Base-by-base conservation (phyloP, 192 early-diverging fungal species). In the Thoreauomyces humboldtii region DNA sequence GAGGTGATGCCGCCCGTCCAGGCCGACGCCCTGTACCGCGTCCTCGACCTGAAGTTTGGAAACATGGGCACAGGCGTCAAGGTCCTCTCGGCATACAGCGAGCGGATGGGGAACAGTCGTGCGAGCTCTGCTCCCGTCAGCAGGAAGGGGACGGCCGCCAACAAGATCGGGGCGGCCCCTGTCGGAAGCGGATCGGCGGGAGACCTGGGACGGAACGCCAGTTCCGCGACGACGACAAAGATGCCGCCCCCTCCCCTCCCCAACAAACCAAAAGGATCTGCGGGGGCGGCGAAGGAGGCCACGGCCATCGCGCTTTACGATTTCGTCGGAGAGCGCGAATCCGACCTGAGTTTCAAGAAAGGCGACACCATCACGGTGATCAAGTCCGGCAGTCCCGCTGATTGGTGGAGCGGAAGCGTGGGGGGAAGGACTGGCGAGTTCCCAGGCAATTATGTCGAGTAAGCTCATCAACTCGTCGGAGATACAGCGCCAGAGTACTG, bases 361-460 rank as follows among this genome's bases (percentile, higher is more conserved):
- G 93, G 90, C 34, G 94, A 98, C 65, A 61, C 79, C n/a, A 95
- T 98, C 64, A 78, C 70, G 1, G 82, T 98, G 11, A 54, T 81
- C 38, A 83, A 89, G 66, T 83, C 86, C 3, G 87, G 84, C 4
- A 81, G 77, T 25, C 73, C 72, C 35, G 81, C 88, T 59, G 91
- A 94, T 65, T 98, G 95, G 95, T 83, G 81, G 81, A 42, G 47
- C 14, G 81, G 81, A 29, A 74, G 41, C 44, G 72, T 85, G 73
- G 83, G 31, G 84, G 88, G 46, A 60, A 63, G 33, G 69, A 67
- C 34, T 88, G 92, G 34, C 66, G 67, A 64, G 9, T 91, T 94
- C 75, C 92, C 92, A 11, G 89, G 86, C 34, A 91, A 91, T 70
- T 92, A 52, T 29, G 7, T 52, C 25, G 27, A 25, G 27, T 52